These are phyloP conservation scores for Myochromella boudieri DNA, from an alignment of 768 basidiomycete species.

Conservation along the genomic window DNA sequence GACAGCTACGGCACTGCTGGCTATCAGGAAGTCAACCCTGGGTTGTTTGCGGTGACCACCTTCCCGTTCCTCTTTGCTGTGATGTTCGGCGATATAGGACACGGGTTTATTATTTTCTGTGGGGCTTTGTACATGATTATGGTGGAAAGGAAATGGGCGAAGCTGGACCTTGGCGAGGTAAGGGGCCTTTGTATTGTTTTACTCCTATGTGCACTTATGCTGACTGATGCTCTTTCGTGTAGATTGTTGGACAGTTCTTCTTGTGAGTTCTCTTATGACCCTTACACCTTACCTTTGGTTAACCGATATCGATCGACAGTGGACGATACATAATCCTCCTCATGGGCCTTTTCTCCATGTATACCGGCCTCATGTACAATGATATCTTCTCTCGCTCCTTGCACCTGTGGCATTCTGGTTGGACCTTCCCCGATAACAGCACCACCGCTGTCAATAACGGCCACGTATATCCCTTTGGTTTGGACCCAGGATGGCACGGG, in stretches of 20 bases:
- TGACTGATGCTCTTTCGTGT: constrained; percentile 9
- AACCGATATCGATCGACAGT: constrained; percentile 40
- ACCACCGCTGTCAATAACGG: constrained; percentile 55
- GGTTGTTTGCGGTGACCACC: constrained; percentile 86
- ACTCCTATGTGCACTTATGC: background rate
- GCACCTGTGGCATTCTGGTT: constrained; percentile 85
- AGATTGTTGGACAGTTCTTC: constrained; percentile 90
- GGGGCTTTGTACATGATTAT: constrained; percentile 85
- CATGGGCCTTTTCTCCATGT: constrained; percentile 97
- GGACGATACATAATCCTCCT: constrained; percentile 98
- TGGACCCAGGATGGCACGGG: constrained; percentile 95
- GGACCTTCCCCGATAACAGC: constrained; percentile 66
- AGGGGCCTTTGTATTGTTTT: constrained; percentile 17
- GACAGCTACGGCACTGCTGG: constrained; percentile 94
- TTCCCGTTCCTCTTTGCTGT: constrained; percentile 99
- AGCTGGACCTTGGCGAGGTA: constrained; percentile 74
- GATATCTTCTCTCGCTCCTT: constrained; percentile 96
- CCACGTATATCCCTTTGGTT: constrained; percentile 84
- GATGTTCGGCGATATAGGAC: constrained; percentile 99
- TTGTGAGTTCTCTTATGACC: constrained; percentile 57
- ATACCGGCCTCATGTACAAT: constrained; percentile 98
- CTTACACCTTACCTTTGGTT: constrained; percentile 4
- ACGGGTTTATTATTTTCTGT: constrained; percentile 79
- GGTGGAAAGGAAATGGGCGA: constrained; percentile 78
- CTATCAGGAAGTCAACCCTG: constrained; percentile 97